Evolutionary conservation across 805 yeast genomes (phyloP).

Genomic region (Candida qinlingensis): DNA sequence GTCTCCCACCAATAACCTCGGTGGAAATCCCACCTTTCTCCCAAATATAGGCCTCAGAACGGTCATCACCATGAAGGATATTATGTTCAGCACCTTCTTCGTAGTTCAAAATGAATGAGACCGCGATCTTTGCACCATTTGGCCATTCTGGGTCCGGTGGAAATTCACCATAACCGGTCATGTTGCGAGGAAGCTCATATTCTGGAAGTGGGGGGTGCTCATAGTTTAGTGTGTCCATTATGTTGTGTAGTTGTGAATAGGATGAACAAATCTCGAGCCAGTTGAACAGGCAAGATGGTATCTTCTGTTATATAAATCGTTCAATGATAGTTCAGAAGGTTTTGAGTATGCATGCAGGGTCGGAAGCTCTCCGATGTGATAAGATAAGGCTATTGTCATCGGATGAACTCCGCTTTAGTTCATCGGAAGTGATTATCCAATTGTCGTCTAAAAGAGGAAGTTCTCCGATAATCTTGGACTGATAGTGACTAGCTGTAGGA

Average conservation of each 20-base stretch:
- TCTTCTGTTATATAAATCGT: no score
- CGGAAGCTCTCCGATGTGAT: no score
- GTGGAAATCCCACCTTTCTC: conserved; percentile 12
- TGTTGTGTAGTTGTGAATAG: not conserved
- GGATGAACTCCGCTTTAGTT: no score
- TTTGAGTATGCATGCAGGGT: no score
- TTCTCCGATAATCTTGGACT: no score
- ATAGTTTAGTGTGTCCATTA: conserved; percentile 1
- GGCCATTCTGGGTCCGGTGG: conserved; percentile 30
- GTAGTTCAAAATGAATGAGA: conserved; percentile 29
- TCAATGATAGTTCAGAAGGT: no score
- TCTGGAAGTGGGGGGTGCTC: conserved; percentile 3
- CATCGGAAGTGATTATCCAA: no score
- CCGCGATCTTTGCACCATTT: conserved; percentile 27
- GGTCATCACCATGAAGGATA: conserved; percentile 27
- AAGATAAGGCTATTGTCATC: no score
- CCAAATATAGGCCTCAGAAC: conserved; percentile 19
- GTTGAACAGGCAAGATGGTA: no score
- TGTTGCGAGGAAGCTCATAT: conserved; percentile 23
- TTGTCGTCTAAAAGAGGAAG: no score
- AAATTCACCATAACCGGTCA: conserved; percentile 28
- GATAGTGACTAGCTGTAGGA: no score
- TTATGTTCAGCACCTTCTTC: conserved; percentile 32
- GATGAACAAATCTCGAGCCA: no score
- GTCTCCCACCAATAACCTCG: conserved; percentile 18